Conservation (phyloP, 192 early-diverging fungal genomes). For the Coemansia sp. region DNA sequence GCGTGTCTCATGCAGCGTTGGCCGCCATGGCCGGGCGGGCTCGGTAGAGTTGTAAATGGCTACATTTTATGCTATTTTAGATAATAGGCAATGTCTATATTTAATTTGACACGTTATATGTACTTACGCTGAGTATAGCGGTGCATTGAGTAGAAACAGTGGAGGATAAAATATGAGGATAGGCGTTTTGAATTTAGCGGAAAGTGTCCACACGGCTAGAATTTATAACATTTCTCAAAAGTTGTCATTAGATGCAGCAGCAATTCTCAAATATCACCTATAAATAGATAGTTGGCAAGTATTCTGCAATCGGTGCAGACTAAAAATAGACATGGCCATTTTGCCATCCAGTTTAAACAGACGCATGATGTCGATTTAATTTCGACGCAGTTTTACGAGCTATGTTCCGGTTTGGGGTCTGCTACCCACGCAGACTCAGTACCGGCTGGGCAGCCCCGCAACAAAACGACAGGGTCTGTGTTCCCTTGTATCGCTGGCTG, state of each 20-base stretch:
- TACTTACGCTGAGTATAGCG: slow-evolving; percentile 3
- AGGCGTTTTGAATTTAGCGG: too few species aligned
- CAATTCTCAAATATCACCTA: background rate
- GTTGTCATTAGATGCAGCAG: background rate
- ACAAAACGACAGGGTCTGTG: background rate
- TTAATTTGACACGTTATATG: background rate
- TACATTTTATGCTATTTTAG: slow-evolving; percentile 4
- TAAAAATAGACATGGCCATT: slow-evolving; percentile 2
- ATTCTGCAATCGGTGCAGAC: background rate
- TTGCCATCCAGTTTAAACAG: too few species aligned
- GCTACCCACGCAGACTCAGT: too few species aligned
- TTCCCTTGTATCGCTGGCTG: background rate
- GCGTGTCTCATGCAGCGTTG: slow-evolving; percentile 28
- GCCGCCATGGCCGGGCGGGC: slow-evolving; percentile 32
- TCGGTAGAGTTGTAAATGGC: background rate
- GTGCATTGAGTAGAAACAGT: background rate
- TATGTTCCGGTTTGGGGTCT: too few species aligned
- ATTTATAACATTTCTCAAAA: background rate
- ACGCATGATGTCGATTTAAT: too few species aligned
- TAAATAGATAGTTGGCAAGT: background rate
- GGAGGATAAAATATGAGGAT: background rate
- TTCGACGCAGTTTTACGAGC: too few species aligned
- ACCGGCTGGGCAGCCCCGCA: background rate
- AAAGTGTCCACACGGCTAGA: background rate
- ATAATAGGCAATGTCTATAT: background rate